Evolutionary conservation across 257 asterid species (phyloP).

Genomic region (Nicotiana sylvestris): DNA sequence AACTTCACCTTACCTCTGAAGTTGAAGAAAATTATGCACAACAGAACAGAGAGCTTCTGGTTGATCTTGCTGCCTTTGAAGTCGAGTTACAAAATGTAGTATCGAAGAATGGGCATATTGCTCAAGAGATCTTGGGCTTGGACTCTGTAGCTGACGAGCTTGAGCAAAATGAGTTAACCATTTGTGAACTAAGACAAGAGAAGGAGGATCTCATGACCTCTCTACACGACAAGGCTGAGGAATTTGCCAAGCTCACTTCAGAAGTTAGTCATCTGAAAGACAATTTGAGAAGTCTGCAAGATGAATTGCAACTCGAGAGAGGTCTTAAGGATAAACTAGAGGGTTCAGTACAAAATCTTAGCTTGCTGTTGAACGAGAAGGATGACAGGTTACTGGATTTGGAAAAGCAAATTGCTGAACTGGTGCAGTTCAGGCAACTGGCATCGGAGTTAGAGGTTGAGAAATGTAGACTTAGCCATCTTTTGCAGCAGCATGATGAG

Average conservation of each 20-base stretch:
- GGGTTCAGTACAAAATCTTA: constrained; percentile 47
- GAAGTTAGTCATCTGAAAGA: constrained; percentile 50
- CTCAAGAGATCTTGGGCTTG: constrained; percentile 46
- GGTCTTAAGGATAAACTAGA: constrained; percentile 46
- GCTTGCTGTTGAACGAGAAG: constrained; percentile 37
- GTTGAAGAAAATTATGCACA: constrained; percentile 47
- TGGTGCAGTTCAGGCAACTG: constrained; percentile 43
- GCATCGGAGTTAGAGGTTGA: constrained; percentile 54
- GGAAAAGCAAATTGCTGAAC: constrained; percentile 47
- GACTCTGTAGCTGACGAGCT: constrained; percentile 55
- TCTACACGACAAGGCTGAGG: constrained; percentile 46
- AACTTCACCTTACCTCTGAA: constrained; percentile 48
- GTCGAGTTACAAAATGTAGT: constrained; percentile 58
- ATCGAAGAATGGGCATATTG: constrained; percentile 43
- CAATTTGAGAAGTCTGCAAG: constrained; percentile 38
- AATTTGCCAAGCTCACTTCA: constrained; percentile 47
- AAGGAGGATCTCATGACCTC: constrained; percentile 44
- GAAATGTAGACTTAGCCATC: constrained; percentile 48
- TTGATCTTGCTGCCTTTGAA: constrained; percentile 56
- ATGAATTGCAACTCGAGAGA: constrained; percentile 46
- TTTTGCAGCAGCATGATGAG: constrained; percentile 41
- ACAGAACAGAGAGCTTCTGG: constrained; percentile 53
- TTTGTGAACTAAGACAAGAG: constrained; percentile 46
- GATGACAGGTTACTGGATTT: constrained; percentile 33
- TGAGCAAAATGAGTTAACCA: constrained; percentile 35